These are phyloP conservation scores for Euphorbia tirucalli DNA, from an alignment of 345 rosid genomes.

Conservation along the genomic window DNA sequence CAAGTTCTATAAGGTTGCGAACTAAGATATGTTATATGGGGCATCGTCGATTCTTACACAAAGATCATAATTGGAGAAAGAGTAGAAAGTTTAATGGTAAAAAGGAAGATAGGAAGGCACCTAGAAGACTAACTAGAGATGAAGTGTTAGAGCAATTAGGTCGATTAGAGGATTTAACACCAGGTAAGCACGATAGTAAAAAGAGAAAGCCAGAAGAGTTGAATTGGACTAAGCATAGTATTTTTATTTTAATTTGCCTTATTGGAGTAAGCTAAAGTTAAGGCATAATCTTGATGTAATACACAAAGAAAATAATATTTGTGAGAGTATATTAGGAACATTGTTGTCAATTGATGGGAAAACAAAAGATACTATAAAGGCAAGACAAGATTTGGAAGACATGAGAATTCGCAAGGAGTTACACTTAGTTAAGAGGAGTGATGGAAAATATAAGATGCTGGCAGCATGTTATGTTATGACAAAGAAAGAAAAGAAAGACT, in stretches of 20 bases:
- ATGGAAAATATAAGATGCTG: background rate
- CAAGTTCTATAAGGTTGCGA: too few relatives aligned
- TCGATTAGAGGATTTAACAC: background rate
- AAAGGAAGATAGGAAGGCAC: background rate
- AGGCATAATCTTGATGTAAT: constrained; percentile 2
- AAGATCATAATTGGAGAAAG: background rate
- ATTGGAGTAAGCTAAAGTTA: background rate
- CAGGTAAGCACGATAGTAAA: background rate
- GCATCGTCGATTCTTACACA: too few relatives aligned
- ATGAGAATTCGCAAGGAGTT: background rate
- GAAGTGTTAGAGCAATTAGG: background rate
- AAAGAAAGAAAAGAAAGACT: background rate
- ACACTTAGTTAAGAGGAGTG: background rate
- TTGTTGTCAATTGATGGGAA: background rate
- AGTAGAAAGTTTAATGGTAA: background rate
- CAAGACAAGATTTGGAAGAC: background rate
- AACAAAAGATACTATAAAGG: too few relatives aligned
- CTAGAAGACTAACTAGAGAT: background rate
- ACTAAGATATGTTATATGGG: too few relatives aligned
- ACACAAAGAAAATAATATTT: background rate
- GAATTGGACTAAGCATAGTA: too few relatives aligned
- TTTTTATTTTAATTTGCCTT: background rate
- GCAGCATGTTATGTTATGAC: background rate
- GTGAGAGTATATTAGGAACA: background rate
- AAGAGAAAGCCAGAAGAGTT: background rate